These are phyloP conservation scores for Phlebiopsis flavidoalba DNA, from an alignment of 768 basidiomycete genomes.

Conservation along the genomic window DNA sequence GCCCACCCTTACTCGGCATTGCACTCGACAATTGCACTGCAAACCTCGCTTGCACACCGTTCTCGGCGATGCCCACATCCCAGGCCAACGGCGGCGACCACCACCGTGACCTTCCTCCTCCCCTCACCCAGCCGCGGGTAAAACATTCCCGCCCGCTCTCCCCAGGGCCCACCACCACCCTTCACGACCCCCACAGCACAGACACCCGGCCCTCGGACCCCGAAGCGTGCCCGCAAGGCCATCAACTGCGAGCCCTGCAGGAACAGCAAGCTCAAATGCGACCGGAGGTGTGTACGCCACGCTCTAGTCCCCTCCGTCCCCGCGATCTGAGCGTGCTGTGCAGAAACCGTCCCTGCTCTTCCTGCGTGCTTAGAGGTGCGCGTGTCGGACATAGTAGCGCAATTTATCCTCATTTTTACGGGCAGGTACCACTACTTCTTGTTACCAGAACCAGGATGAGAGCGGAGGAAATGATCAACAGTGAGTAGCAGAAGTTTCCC, in stretches of 20 bases:
- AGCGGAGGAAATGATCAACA: conserved; percentile 50
- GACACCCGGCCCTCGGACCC: conserved; percentile 44
- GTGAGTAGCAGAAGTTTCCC: conserved; percentile 31
- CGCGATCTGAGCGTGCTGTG: conserved; percentile 5
- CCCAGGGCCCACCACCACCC: background rate
- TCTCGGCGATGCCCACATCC: conserved; percentile 1
- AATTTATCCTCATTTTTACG: conserved; percentile 9
- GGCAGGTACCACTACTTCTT: conserved; percentile 71
- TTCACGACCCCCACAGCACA: background rate
- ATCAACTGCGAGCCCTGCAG: conserved; percentile 89
- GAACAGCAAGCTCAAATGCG: conserved; percentile 85
- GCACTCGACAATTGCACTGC: background rate
- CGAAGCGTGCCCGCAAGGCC: conserved; percentile 81
- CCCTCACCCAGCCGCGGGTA: conserved; percentile 7
- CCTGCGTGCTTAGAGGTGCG: conserved; percentile 77
- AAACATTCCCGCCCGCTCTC: conserved; percentile 13
- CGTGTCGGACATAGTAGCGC: background rate
- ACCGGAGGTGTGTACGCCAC: conserved; percentile 52
- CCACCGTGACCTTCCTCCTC: background rate
- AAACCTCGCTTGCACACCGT: background rate
- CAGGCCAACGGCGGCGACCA: conserved; percentile 5
- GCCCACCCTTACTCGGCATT: background rate
- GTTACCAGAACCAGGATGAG: conserved; percentile 69
- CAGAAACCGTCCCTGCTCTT: conserved; percentile 86
- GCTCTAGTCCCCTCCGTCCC: conserved; percentile 9